Percentiles rank a stretch among this genome's conserved stretches.
These are phyloP conservation scores for Leccinum glutinopallens DNA, from an alignment of 1,284 basidiomycete species.

Conservation along the genomic window DNA sequence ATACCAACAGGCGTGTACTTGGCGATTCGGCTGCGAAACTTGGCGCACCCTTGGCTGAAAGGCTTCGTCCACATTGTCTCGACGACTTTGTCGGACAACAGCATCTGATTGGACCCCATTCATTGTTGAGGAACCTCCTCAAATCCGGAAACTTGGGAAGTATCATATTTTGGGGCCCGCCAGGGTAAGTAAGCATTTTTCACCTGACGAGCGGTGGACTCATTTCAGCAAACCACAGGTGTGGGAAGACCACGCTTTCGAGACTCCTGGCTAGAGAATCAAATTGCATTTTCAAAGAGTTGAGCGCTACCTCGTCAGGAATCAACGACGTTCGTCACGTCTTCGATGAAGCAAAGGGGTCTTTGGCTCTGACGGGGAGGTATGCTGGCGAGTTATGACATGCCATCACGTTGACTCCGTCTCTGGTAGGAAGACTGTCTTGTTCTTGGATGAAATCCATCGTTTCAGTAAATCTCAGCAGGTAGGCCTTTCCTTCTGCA, in stretches of 20 bases:
- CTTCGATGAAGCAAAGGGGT: slow-evolving; percentile 80
- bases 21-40: slow-evolving; percentile 34
- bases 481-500: slow-evolving; percentile 38
- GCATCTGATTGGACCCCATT: slow-evolving; percentile 57
- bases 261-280: slow-evolving; percentile 65
- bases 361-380: slow-evolving; percentile 72
- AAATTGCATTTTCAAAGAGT: slow-evolving; percentile 68
- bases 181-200: slow-evolving; percentile 49
- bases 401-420: slow-evolving; percentile 5
- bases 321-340: slow-evolving; percentile 79
- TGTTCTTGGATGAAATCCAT: slow-evolving; percentile 90
- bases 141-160: slow-evolving; percentile 55
- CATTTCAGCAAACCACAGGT: slow-evolving; percentile 37
- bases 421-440: slow-evolving; percentile 56
- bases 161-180: slow-evolving; percentile 76
- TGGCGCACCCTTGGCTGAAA: slow-evolving; percentile 64
- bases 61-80: slow-evolving; percentile 60
- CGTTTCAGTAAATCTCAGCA: slow-evolving; percentile 87
- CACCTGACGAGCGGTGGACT: background rate
- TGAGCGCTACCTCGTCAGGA: slow-evolving; percentile 76
- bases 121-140: slow-evolving; percentile 54
- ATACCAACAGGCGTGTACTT: slow-evolving; percentile 26
- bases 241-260: slow-evolving; percentile 83
- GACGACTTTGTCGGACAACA: slow-evolving; percentile 70
- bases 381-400: slow-evolving; percentile 9